Evolutionary conservation across 805 yeast species (phyloP), one percentile per base, ranked within the genome.

Genomic region (Kodamaea restingae): DNA sequence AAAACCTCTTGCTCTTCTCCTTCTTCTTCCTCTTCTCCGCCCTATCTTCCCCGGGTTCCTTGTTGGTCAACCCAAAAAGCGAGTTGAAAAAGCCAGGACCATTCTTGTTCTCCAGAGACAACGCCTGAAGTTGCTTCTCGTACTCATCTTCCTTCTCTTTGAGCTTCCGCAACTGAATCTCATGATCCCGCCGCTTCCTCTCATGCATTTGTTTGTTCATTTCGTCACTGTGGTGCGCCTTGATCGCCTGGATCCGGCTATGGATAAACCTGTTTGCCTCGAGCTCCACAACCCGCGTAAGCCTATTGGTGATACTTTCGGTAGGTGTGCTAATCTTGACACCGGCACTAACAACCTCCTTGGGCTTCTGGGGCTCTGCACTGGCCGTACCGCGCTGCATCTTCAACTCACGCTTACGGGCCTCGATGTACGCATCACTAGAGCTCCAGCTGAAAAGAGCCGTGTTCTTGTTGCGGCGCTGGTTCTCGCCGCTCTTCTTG

Each of bases 391-490:
- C 36, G 32, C 38, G 15, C 32, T 34, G 21, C 10, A 33, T 32
- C 41, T 45, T 53, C 15, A 60, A 44, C 33, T 61, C 63, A 21
- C 45, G 41, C 41, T 56, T 60, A 21, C 71, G 49, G 1, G 57
- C 56, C 17, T 55, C 58, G 8, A 68, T 58, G 41, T 65, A 65
- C 8, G 58, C 54, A 35, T 68, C 74, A 21, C 65, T 60, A 1
- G 72, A 65, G 12, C 71, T 64, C 74, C 74, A 68, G 36, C 62
- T 54, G 41, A 68, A 68, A 27, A 68, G 52, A n/a, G 64, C 55
- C 43, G 57, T 66, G 32, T 42, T 44, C 20, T 35, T 22, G 30
- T 32, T 18, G 35, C 45, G 32, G 38, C 41, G 36, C 20, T 35
- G 15, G 18, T 41, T 18, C 32, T 41, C 36, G 27, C 35, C 18